Evolutionary conservation across 2,329 filamentous ascomycete genomes (phyloP).

Genomic region (Claviceps pusilla): DNA sequence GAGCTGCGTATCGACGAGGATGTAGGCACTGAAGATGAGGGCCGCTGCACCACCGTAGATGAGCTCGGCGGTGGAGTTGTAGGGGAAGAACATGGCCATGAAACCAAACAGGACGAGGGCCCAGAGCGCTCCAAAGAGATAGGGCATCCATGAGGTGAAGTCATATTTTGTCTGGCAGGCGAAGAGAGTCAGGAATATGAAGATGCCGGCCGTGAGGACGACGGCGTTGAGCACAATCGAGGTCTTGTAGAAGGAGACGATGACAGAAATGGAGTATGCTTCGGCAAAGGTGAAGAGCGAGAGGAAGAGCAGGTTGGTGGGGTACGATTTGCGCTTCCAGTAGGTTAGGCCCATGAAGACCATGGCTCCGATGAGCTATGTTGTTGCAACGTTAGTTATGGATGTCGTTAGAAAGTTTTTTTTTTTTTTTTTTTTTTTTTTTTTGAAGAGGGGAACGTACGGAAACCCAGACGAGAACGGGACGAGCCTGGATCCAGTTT

Average conservation of each 20-base stretch:
- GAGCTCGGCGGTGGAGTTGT: conserved; percentile 67
- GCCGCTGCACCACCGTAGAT: conserved; percentile 70
- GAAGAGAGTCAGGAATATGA: conserved; percentile 67
- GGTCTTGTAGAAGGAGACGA: conserved; percentile 79
- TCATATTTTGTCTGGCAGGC: conserved; percentile 97
- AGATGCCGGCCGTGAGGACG: conserved; percentile 71
- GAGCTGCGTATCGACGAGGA: conserved; percentile 90
- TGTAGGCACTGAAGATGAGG: conserved; percentile 85
- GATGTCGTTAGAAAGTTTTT: too few relatives aligned
- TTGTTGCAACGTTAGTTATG: neutral
- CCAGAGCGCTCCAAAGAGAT: conserved; percentile 84
- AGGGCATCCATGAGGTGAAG: conserved; percentile 94
- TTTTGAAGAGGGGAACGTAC: conserved; percentile 25
- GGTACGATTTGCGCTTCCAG: conserved; percentile 94
- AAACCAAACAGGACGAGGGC: conserved; percentile 83
- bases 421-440: neutral
- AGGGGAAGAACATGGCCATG: conserved; percentile 78
- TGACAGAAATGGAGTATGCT: conserved; percentile 83
- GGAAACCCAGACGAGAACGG: conserved; percentile 73
- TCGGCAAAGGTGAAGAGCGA: conserved; percentile 79
- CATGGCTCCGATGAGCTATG: conserved; percentile 60
- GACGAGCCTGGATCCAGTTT: conserved; percentile 70
- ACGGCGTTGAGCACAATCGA: conserved; percentile 80
- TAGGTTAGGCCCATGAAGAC: conserved; percentile 76
- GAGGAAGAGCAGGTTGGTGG: conserved; percentile 87